A percentile compares a stretch with the other conserved stretches of the same genome.
phyloP scores from a whole-genome alignment of 805 yeast species.

The Torulaspora franciscae region DNA sequence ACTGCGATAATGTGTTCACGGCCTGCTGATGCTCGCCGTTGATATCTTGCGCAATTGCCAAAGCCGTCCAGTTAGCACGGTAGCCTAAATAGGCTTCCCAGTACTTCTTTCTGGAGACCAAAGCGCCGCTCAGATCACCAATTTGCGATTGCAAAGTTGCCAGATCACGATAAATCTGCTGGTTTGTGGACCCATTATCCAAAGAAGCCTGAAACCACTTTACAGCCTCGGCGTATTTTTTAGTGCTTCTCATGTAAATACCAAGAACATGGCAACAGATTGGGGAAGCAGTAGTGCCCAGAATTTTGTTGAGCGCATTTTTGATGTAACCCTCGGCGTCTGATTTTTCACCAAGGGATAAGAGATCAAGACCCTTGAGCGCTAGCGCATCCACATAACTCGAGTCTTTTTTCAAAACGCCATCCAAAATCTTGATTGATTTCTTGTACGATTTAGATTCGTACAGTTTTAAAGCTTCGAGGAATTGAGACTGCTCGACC shows the following conservation, averaged over 20 bases:
- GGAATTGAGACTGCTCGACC: conserved; percentile 73
- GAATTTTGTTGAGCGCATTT: conserved; percentile 56
- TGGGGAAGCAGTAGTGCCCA: conserved; percentile 46
- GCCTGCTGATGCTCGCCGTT: conserved; percentile 64
- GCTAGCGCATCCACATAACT: conserved; percentile 77
- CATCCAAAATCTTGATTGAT: conserved; percentile 70
- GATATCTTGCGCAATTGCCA: conserved; percentile 81
- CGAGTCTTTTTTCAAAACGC: conserved; percentile 68
- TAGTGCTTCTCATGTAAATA: conserved; percentile 66
- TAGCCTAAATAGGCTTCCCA: conserved; percentile 74
- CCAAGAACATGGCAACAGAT: conserved; percentile 84
- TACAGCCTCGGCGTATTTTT: conserved; percentile 70
- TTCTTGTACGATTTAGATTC: conserved; percentile 86
- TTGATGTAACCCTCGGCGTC: conserved; percentile 61
- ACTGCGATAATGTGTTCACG: conserved; percentile 63
- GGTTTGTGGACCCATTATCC: conserved; percentile 73
- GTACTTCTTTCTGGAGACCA: conserved; percentile 59
- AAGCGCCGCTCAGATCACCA: conserved; percentile 63
- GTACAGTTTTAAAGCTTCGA: conserved; percentile 75
- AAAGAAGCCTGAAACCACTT: conserved; percentile 71
- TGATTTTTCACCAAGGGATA: conserved; percentile 50
- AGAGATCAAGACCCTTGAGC: conserved; percentile 70
- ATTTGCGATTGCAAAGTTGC: conserved; percentile 73
- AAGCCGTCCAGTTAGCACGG: conserved; percentile 85
- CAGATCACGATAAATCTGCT: conserved; percentile 75